Conservation (phyloP, 768 basidiomycete species). For the Baorangia bicolor region DNA sequence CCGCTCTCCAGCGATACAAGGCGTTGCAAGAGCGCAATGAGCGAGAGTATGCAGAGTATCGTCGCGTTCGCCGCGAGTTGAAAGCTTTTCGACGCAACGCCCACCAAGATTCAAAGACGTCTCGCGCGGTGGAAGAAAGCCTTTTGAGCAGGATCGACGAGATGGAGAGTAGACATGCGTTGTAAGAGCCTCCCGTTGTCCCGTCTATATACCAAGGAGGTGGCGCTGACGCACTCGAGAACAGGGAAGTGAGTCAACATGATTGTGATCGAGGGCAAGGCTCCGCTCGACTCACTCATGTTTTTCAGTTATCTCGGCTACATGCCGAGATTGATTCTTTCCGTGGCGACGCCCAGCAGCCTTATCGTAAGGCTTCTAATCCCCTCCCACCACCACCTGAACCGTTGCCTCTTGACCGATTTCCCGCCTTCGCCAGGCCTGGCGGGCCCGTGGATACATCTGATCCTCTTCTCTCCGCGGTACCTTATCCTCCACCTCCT, state of each 20-base stretch:
- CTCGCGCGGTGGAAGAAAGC: slow-evolving; percentile 37
- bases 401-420: slow-evolving; percentile 46
- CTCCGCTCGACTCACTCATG: slow-evolving; percentile 19
- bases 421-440: slow-evolving; percentile 42
- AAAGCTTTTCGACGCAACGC: slow-evolving; percentile 28
- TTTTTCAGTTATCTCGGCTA: slow-evolving; percentile 32
- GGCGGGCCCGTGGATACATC: slow-evolving; percentile 20
- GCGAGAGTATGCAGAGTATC: slow-evolving; percentile 33
- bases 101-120: slow-evolving; percentile 35
- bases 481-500: slow-evolving; percentile 30
- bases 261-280: slow-evolving; percentile 1
- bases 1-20: slow-evolving; percentile 40
- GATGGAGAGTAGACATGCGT: slow-evolving; percentile 29
- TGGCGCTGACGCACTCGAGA: slow-evolving; percentile 12
- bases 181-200: slow-evolving; percentile 20
- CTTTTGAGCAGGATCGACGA: slow-evolving; percentile 33
- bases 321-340: slow-evolving; percentile 39
- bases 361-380: slow-evolving; percentile 38
- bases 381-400: slow-evolving; percentile 59
- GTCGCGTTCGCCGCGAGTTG: slow-evolving; percentile 33
- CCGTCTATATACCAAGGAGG: not conserved
- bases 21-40: slow-evolving; percentile 35
- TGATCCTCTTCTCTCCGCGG: slow-evolving; percentile 21
- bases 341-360: slow-evolving; percentile 29
- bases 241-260: slow-evolving; percentile 31